Evolutionary conservation across 2,329 filamentous ascomycete species (phyloP).

Genomic region (Dothideomycetes sp.): DNA sequence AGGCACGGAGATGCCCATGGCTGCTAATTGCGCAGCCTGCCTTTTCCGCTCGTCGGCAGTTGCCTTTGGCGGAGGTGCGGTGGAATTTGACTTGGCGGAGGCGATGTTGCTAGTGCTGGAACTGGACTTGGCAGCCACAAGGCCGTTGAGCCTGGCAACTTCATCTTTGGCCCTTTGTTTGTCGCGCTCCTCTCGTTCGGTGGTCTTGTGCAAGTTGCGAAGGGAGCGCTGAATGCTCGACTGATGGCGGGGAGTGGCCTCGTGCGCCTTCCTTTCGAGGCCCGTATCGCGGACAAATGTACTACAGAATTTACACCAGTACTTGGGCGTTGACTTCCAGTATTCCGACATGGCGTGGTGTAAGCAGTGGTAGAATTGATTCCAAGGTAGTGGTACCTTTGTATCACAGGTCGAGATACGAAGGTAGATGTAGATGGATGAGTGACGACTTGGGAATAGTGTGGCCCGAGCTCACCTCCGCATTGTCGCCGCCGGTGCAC

Average conservation of each 20-base stretch:
- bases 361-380: background rate
- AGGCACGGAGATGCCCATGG: slow-evolving; percentile 76
- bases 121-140: slow-evolving; percentile 43
- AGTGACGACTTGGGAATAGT: too few relatives aligned
- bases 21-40: slow-evolving; percentile 79
- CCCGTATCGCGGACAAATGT: slow-evolving; percentile 85
- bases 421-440: too few relatives aligned
- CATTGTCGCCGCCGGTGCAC: background rate
- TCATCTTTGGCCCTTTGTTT: slow-evolving; percentile 75
- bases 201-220: slow-evolving; percentile 73
- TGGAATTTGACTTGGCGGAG: slow-evolving; percentile 17
- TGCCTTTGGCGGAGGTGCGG: slow-evolving; percentile 24
- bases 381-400: too few relatives aligned
- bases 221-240: slow-evolving; percentile 80
- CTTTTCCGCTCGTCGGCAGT: slow-evolving; percentile 60
- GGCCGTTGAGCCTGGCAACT: slow-evolving; percentile 71
- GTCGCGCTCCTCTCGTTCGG: slow-evolving; percentile 71
- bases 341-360: slow-evolving; percentile 73
- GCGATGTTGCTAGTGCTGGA: slow-evolving; percentile 15
- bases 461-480: background rate
- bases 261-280: slow-evolving; percentile 57
- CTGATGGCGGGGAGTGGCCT: slow-evolving; percentile 18
- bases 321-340: slow-evolving; percentile 95
- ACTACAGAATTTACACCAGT: slow-evolving; percentile 97
- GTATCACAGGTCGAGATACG: too few relatives aligned